Base-by-base conservation (phyloP, 2,329 filamentous ascomycete genomes). In the Microsporum canis region DNA sequence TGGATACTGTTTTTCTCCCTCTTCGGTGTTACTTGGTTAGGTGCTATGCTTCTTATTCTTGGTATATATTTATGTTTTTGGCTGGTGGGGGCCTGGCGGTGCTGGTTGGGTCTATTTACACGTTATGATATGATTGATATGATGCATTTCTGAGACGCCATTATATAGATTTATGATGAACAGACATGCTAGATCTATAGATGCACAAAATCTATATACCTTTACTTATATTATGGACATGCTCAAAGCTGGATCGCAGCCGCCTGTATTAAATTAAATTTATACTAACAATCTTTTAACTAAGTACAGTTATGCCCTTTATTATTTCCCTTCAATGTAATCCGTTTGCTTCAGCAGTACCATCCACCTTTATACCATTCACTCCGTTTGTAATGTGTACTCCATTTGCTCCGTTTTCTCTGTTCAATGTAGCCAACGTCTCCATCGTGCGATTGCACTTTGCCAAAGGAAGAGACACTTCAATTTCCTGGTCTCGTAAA, bases 391-490 rank as follows among this genome's bases (percentile, higher is more conserved):
- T 33, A 12, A 7, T 14, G 17, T 23, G 17, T 23, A 17, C 6
- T 53, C 49, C 49, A 38, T 55, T 55, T 12, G 51, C 34, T 4
- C 29, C 49, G 17, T 55, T 55, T 17, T 23, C 31, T 3, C 14
- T 53, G 51, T 36, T 55, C 51, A 55, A 27, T n/a, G 31, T 12
- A 17, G 51, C 51, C 51, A 55, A 38, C 12, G 51, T 34, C n/a
- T 55, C 51, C 51, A 43, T 57, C 55, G 39, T 39, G 34, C 55
- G 55, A 33, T 43, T 57, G 23, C 55, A 41, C 33, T 41, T 57
- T 3, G 39, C 55, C 34, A 57, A 39, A 3, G 55, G 36, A 39
- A 57, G 55, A 0, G 55, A 31, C 10, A 57, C 55, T 12, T 43
- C 55, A 29, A 43, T 57, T 5, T 43, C 55, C 55, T 39, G 39